Conservation (phyloP, 202 grass and related monocot genomes). For the Saccharum hybrid region DNA sequence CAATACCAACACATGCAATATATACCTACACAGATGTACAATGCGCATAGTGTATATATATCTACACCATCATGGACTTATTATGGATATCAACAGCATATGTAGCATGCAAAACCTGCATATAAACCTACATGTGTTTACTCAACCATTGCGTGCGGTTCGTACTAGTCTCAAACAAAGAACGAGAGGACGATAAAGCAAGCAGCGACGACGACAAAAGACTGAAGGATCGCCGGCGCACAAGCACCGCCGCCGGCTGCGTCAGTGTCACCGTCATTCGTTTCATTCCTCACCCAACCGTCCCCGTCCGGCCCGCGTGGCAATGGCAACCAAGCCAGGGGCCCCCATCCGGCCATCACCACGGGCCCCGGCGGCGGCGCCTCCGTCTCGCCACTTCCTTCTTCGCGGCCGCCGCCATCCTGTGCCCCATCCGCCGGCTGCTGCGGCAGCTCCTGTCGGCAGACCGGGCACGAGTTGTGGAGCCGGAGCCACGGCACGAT, state of each 20-base stretch:
- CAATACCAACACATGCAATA: no score
- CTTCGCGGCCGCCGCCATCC: background rate
- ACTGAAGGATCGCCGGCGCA: slow-evolving; percentile 49
- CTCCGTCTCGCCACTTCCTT: background rate
- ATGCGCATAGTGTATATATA: no score
- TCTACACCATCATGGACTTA: no score
- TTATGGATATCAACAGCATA: no score
- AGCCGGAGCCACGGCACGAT: slow-evolving; percentile 78
- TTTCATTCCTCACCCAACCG: slow-evolving; percentile 13
- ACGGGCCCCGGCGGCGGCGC: background rate
- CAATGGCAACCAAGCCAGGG: slow-evolving; percentile 46
- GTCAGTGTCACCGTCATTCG: slow-evolving; percentile 4
- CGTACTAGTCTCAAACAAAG: slow-evolving; percentile 43
- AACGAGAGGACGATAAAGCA: slow-evolving; percentile 58
- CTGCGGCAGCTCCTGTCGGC: slow-evolving; percentile 57
- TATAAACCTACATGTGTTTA: no score
- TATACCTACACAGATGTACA: no score
- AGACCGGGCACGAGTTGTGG: slow-evolving; percentile 84
- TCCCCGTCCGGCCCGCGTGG: background rate
- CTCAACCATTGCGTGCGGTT: no score
- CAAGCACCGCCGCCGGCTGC: slow-evolving; percentile 28
- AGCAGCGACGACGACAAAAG: slow-evolving; percentile 56
- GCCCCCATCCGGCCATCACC: slow-evolving; percentile 53
- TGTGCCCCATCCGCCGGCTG: background rate
- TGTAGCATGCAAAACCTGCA: no score